A percentile compares a stretch with the other conserved stretches of the same genome.
Evolutionary conservation across 306 rosid species (phyloP).

Genomic region (Echinosophora koreensis): DNA sequence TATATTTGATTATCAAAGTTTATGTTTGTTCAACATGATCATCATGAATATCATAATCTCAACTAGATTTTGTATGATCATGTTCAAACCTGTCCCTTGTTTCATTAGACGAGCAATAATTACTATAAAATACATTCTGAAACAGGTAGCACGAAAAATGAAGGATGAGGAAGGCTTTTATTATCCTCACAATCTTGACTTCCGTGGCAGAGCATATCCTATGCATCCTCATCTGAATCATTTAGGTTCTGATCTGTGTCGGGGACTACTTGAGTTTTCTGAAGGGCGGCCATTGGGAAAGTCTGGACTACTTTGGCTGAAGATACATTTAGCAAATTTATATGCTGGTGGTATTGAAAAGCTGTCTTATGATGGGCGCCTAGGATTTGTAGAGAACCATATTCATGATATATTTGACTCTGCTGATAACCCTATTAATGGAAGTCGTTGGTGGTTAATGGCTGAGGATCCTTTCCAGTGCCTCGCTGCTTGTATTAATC

Average conservation of each 20-base stretch:
- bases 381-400: conserved; percentile 80
- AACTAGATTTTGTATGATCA: conserved; percentile 7
- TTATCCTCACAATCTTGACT: conserved; percentile 93
- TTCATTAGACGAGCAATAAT: conserved; percentile 41
- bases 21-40: conserved; percentile 6
- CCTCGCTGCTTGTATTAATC: conserved; percentile 85
- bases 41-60: conserved; percentile 14
- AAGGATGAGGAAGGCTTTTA: conserved; percentile 88
- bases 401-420: conserved; percentile 78
- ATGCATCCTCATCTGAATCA: conserved; percentile 95
- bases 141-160: conserved; percentile 86
- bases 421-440: conserved; percentile 76
- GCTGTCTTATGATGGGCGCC: conserved; percentile 76
- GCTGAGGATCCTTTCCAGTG: conserved; percentile 96
- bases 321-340: conserved; percentile 82
- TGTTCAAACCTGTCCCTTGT: conserved; percentile 13
- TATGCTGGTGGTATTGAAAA: conserved; percentile 82
- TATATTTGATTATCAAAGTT: not conserved
- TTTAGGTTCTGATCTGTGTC: conserved; percentile 89
- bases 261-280: conserved; percentile 85
- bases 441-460: conserved; percentile 83
- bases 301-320: conserved; percentile 83
- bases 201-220: conserved; percentile 93
- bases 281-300: conserved; percentile 86
- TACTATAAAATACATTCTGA: conserved; percentile 41